Base-by-base conservation (phyloP, 768 basidiomycete genomes). In the Kwoniella heveanensis region DNA sequence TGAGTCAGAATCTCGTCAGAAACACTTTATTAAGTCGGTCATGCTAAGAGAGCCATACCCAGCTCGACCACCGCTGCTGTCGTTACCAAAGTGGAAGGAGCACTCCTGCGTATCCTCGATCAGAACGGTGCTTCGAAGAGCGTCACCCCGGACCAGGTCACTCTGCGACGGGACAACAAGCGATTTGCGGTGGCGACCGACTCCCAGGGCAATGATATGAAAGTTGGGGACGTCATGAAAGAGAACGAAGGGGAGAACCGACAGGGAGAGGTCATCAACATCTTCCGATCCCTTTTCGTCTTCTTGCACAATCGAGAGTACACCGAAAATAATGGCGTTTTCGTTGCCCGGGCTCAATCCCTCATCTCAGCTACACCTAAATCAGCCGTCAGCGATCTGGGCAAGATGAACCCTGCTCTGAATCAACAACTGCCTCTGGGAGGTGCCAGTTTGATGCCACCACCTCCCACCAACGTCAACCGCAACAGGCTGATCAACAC, bases 1-100 rank as follows among this genome's bases (percentile, higher is more conserved):
- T 95, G 79, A 69, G 92, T 85, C 10, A 44, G 32, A 32, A 13
- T 6, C 7, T 6, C 32, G 32, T 5, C 13, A 44, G 39, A 9
- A 3, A 7, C 39, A 17, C 15, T 13, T 8, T 19, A 36, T 12
- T 36, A 30, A 54, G 17, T 26, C 32, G 1, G 9, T 27, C 26
- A 39, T 21, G 66, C 67, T 71, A 58, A 71, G 39, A 2, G 39
- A 17, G 2, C 21, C 2, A 8, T 12, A 22, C 19, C 1, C 54
- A 97, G 93, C 80, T 85, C 87, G 29, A 90, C 93, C 79, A 95
- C 93, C 4, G 92, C 93, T 36, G 96, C 93, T 77, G 92, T 98
- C 64, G 96, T 98, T 67, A 96, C 89, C 85, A 94, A 95, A 79
- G 94, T 93, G 1, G 96, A 98, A 77, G 88, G 92, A 15, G 92